Conservation (phyloP, 345 rosid genomes). For the Angophora floribunda region DNA sequence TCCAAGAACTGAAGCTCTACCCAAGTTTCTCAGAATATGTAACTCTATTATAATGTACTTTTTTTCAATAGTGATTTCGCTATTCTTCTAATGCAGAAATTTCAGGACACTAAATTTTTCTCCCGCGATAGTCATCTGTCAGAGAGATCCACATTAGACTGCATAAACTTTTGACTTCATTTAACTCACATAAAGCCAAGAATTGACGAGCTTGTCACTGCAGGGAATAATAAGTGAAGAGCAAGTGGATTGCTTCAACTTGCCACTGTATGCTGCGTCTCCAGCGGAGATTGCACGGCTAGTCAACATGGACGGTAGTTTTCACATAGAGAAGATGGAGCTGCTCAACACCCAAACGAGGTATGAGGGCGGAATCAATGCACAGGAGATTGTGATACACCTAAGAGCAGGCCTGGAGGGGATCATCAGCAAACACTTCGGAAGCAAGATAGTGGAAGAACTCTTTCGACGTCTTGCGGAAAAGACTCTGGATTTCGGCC, state of each 20-base stretch:
- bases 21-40: background rate
- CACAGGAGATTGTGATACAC: slow-evolving; percentile 22
- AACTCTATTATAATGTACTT: background rate
- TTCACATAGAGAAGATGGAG: slow-evolving; percentile 29
- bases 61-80: background rate
- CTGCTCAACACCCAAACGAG: slow-evolving; percentile 19
- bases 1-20: background rate
- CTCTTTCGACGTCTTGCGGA: slow-evolving; percentile 21
- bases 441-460: slow-evolving; percentile 11
- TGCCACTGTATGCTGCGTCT: slow-evolving; percentile 33
- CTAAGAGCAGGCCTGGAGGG: slow-evolving; percentile 45
- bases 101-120: background rate
- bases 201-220: background rate
- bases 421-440: slow-evolving; percentile 33
- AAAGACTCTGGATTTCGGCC: slow-evolving; percentile 14
- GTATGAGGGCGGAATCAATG: slow-evolving; percentile 11
- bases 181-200: too few species aligned
- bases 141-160: background rate
- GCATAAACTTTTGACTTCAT: background rate
- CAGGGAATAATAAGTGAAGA: slow-evolving; percentile 39
- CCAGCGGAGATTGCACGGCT: slow-evolving; percentile 22
- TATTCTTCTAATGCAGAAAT: background rate
- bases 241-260: slow-evolving; percentile 38
- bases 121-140: background rate
- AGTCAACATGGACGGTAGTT: slow-evolving; percentile 24